Percentiles rank a stretch among this genome's conserved stretches.
phyloP scores from a whole-genome alignment of 192 early-diverging fungal genomes.

The Chytriomyces hyalinus region DNA sequence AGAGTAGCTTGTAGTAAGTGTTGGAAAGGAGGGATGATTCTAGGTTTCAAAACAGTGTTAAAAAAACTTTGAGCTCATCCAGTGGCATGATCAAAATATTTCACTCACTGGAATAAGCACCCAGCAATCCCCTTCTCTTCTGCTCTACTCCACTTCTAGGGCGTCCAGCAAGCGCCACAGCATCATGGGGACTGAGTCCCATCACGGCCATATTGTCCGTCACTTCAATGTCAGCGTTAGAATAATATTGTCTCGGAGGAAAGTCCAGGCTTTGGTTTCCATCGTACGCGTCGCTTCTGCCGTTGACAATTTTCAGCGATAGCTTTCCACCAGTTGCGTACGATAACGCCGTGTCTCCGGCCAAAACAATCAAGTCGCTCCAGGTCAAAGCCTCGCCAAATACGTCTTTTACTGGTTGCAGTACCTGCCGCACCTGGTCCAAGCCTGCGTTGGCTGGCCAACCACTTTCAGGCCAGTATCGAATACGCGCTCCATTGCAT shows the following conservation, averaged over 20 bases:
- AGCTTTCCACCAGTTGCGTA: not conserved
- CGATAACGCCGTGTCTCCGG: conserved; percentile 30
- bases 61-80: not conserved
- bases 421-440: conserved; percentile 67
- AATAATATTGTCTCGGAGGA: conserved; percentile 12
- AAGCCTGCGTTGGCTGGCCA: conserved; percentile 78
- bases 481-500: conserved; percentile 44
- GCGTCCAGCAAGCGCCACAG: conserved; percentile 11
- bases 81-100: not conserved
- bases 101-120: not conserved
- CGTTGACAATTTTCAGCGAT: not conserved
- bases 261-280: not conserved
- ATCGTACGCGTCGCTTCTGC: not conserved
- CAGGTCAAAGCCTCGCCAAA: conserved; percentile 78
- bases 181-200: conserved; percentile 5
- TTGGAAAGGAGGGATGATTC: conserved; percentile 18
- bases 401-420: conserved; percentile 76
- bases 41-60: not conserved
- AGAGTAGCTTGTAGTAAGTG: conserved; percentile 36
- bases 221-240: not conserved
- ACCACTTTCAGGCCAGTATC: conserved; percentile 37
- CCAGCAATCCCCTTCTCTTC: not conserved
- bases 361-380: conserved; percentile 55
- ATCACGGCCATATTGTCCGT: not conserved
- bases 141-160: not conserved